These are phyloP conservation scores for Venturia aucupariae DNA, from an alignment of 2,329 filamentous ascomycete species.

Conservation along the genomic window DNA sequence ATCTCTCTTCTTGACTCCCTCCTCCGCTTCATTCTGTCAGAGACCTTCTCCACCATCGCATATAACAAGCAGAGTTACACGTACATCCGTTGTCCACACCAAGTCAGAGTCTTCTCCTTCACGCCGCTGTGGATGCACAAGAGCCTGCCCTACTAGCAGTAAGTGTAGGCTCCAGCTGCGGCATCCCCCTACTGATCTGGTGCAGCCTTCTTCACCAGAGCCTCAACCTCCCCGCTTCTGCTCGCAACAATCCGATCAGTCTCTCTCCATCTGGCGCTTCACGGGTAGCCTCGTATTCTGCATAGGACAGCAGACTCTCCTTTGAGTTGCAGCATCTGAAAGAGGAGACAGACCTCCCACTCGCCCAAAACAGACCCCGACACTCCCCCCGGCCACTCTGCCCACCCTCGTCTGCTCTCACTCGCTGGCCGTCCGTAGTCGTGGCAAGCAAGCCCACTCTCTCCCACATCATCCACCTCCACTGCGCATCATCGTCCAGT, in stretches of 20 bases:
- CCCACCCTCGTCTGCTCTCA: neutral
- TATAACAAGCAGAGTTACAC: neutral
- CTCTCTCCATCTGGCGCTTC: neutral
- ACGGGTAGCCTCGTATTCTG: neutral
- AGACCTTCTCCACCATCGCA: neutral
- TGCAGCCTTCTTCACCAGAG: slow-evolving; percentile 8
- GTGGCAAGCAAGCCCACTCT: neutral
- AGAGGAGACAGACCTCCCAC: neutral
- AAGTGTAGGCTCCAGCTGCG: neutral
- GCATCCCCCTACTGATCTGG: neutral
- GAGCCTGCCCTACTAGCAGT: neutral
- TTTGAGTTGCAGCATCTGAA: neutral
- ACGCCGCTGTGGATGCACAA: neutral
- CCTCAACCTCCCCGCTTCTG: slow-evolving; percentile 8
- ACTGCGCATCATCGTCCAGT: neutral
- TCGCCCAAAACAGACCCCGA: neutral
- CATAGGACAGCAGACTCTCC: neutral
- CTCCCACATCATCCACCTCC: neutral
- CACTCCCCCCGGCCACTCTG: neutral
- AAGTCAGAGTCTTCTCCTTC: neutral
- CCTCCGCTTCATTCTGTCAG: neutral
- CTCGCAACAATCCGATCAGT: neutral
- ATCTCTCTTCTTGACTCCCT: neutral
- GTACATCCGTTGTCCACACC: no score
- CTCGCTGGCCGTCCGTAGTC: neutral